These are phyloP conservation scores for Antitrichia curtipendula DNA, from an alignment of 225 moss, liverwort and hornwort species.

Conservation along the genomic window DNA sequence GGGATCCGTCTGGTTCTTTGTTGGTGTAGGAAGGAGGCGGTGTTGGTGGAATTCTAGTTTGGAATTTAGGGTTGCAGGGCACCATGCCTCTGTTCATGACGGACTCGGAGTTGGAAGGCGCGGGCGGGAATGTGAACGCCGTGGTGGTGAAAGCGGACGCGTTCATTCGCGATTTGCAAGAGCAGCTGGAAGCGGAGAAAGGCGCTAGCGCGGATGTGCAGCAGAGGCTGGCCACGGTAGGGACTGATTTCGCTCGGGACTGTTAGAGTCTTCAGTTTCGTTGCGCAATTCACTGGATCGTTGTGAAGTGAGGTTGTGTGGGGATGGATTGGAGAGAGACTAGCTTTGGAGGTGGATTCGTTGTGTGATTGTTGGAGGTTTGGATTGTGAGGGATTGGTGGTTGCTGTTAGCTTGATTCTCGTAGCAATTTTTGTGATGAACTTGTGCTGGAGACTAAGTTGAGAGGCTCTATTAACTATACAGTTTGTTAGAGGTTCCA, in stretches of 20 bases:
- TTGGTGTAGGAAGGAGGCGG: neutral
- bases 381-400: neutral
- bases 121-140: slow-evolving; percentile 17
- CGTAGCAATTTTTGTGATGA: neutral
- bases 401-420: neutral
- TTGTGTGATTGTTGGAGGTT: neutral
- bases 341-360: neutral
- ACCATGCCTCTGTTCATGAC: neutral
- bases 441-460: neutral
- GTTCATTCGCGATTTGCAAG: slow-evolving; percentile 50
- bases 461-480: neutral
- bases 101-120: slow-evolving; percentile 27
- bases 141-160: slow-evolving; percentile 37
- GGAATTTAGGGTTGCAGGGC: neutral
- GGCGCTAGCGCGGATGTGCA: slow-evolving; percentile 55
- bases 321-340: neutral
- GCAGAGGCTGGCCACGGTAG: neutral
- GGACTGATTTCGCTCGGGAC: neutral
- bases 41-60: neutral
- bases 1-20: neutral
- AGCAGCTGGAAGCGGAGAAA: slow-evolving; percentile 69
- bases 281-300: neutral
- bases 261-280: neutral
- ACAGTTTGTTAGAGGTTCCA: neutral
- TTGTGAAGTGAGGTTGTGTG: neutral